Conservation (phyloP, 1,284 basidiomycete genomes). For the Tilletiopsis washingtonensis region DNA sequence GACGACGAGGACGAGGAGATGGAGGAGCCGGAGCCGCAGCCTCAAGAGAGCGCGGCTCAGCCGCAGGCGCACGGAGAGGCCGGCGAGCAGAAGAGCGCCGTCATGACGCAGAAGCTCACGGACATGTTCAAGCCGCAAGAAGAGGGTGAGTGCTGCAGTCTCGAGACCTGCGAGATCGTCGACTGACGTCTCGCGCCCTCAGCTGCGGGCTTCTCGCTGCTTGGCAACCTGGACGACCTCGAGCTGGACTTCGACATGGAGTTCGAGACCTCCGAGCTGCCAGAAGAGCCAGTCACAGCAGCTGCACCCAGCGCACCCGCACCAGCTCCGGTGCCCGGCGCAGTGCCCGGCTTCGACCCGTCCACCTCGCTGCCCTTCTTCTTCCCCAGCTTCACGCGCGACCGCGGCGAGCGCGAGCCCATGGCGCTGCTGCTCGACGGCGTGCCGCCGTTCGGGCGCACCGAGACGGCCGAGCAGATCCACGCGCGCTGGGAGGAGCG, state of each 20-base stretch:
- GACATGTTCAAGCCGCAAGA: slow-evolving; percentile 42
- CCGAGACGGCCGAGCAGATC: slow-evolving; percentile 18
- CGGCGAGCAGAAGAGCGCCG: not conserved
- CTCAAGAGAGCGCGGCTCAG: not conserved
- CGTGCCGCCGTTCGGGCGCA: too few relatives aligned
- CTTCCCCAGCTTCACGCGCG: not conserved
- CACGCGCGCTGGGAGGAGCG: slow-evolving; percentile 16
- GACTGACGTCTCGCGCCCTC: not conserved
- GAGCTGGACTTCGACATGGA: not conserved
- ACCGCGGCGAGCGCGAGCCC: not conserved
- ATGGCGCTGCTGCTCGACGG: not conserved
- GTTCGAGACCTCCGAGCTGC: too few relatives aligned
- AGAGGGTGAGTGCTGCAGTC: slow-evolving; percentile 3
- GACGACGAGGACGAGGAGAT: not conserved
- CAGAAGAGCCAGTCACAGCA: too few relatives aligned
- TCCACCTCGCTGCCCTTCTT: not conserved
- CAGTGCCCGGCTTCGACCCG: too few relatives aligned
- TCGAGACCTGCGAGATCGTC: not conserved
- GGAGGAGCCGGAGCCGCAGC: not conserved
- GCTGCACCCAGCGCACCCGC: too few relatives aligned
- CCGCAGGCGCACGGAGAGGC: not conserved
- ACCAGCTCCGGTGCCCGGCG: too few relatives aligned
- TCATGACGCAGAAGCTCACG: slow-evolving; percentile 27
- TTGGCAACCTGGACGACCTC: slow-evolving; percentile 17
- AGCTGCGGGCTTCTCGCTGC: slow-evolving; percentile 24